These are phyloP conservation scores for Annona squamosa DNA, from an alignment of 164 flowering plant genomes.

Conservation along the genomic window DNA sequence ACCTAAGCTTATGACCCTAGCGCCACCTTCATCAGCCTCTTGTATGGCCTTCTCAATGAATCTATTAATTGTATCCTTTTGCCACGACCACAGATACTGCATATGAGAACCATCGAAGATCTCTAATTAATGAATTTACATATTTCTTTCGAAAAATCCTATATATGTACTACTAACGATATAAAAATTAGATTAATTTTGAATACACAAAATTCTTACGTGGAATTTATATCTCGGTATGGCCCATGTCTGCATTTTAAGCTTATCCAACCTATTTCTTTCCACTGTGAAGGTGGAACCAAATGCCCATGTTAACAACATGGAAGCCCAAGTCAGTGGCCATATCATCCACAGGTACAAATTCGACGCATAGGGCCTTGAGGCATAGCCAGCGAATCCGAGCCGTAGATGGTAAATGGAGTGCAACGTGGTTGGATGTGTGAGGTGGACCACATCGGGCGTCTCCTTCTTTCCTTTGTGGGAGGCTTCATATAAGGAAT, in stretches of 20 bases:
- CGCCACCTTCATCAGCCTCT: conserved; percentile 50
- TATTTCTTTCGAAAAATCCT: too few relatives aligned
- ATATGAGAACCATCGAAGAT: neutral
- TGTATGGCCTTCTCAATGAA: conserved; percentile 63
- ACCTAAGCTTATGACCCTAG: conserved; percentile 56
- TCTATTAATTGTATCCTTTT: conserved; percentile 34
- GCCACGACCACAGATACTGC: conserved; percentile 38
- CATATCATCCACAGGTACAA: conserved; percentile 54
- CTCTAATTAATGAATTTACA: neutral
- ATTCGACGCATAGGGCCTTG: conserved; percentile 34
- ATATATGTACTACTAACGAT: too few relatives aligned
- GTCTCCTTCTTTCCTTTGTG: conserved; percentile 22
- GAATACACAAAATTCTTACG: conserved; percentile 21
- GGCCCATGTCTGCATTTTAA: conserved; percentile 53
- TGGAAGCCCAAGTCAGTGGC: conserved; percentile 45
- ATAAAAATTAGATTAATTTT: too few relatives aligned
- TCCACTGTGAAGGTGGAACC: conserved; percentile 48
- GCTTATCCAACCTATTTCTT: conserved; percentile 32
- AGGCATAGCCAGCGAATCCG: conserved; percentile 38
- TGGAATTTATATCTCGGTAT: conserved; percentile 48
- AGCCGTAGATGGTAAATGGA: conserved; percentile 47
- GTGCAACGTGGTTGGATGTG: conserved; percentile 40
- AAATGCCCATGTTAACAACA: conserved; percentile 35
- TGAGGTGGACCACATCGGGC: conserved; percentile 50
- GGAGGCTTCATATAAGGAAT: conserved; percentile 27